Conservation (phyloP, 257 asterid genomes). For the Solanum commersonii region DNA sequence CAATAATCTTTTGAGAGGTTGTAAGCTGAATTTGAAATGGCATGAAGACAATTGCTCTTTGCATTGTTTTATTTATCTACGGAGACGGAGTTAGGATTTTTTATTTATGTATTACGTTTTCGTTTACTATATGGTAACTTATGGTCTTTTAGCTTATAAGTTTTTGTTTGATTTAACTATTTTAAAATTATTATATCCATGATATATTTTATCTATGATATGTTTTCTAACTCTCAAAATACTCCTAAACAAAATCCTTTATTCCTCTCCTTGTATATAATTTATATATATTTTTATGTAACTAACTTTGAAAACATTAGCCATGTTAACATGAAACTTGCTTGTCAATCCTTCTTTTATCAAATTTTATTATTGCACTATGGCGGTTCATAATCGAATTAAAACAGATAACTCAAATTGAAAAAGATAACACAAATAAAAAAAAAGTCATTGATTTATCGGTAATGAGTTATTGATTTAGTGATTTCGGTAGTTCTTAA, state of each 20-base stretch:
- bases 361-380: too few relatives aligned
- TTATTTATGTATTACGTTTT: not conserved
- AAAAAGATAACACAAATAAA: too few relatives aligned
- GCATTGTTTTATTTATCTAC: not conserved
- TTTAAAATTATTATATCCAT: too few relatives aligned
- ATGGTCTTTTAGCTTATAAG: not conserved
- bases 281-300: too few relatives aligned
- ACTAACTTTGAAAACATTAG: not conserved
- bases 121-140: not conserved
- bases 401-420: too few relatives aligned
- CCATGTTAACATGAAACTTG: not conserved
- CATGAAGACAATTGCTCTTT: not conserved
- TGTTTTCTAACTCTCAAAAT: not conserved
- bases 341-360: too few relatives aligned
- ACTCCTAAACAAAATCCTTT: not conserved
- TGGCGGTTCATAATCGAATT: fast-evolving
- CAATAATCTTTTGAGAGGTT: not conserved
- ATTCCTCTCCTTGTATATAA: not conserved
- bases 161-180: not conserved
- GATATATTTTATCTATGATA: too few relatives aligned
- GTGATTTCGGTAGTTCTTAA: fast-evolving
- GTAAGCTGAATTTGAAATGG: not conserved
- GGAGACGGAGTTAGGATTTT: not conserved
- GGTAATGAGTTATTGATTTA: too few relatives aligned
- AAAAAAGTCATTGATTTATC: too few relatives aligned